Conservation (phyloP, 1,139 yeast genomes). For the Suhomyces guaymorum region DNA sequence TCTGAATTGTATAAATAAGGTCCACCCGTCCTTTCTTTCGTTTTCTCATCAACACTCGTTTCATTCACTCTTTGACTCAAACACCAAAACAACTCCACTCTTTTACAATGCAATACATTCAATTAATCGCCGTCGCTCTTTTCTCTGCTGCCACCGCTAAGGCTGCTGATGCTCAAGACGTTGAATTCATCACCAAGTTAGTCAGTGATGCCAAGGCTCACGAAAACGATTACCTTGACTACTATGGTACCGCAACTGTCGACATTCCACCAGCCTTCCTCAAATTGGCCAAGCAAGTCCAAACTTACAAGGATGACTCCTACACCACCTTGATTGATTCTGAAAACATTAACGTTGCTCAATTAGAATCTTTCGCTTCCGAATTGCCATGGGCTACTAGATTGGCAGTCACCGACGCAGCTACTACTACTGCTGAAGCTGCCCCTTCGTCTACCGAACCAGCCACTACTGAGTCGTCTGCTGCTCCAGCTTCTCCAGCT, state of each 20-base stretch:
- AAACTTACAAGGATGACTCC: slow-evolving; percentile 39
- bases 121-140: slow-evolving; percentile 9
- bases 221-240: slow-evolving; percentile 25
- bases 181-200: slow-evolving; percentile 30
- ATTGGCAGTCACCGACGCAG: slow-evolving; percentile 28
- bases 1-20: slow-evolving; percentile 4
- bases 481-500: slow-evolving; percentile 6
- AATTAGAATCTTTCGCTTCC: slow-evolving; percentile 36
- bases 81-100: slow-evolving; percentile 6
- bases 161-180: slow-evolving; percentile 25
- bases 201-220: slow-evolving; percentile 29
- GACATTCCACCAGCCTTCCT: slow-evolving; percentile 27
- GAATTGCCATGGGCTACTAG: slow-evolving; percentile 44
- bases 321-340: slow-evolving; percentile 40
- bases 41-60: slow-evolving; percentile 3
- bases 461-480: slow-evolving; percentile 1
- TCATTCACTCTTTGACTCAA: slow-evolving; percentile 5
- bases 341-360: slow-evolving; percentile 17
- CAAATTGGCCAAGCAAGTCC: slow-evolving; percentile 29
- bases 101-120: slow-evolving; percentile 13
- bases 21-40: neutral
- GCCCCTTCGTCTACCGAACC: slow-evolving; percentile 6
- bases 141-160: slow-evolving; percentile 9
- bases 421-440: slow-evolving; percentile 12
- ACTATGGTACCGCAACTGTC: slow-evolving; percentile 24